Conservation (phyloP, 495 filamentous ascomycete genomes). For the Aspergillus coremiiformis region DNA sequence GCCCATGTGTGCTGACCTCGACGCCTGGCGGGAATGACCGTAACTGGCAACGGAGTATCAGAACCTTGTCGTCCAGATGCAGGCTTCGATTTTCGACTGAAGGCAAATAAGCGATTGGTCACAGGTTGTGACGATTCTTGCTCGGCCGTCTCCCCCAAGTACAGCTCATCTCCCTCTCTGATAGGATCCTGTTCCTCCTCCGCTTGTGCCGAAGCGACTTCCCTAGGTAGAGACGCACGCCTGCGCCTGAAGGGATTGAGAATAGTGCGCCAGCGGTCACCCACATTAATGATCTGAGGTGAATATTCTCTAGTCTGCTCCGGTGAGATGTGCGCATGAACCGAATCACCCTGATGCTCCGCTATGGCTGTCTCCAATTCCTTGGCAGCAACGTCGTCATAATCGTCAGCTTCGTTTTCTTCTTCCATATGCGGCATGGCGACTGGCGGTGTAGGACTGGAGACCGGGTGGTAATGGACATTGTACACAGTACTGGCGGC, state of each 20-base stretch:
- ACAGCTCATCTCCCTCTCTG: constrained; percentile 6
- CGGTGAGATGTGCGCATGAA: constrained; percentile 8
- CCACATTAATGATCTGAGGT: constrained; percentile 27
- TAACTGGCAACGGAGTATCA: constrained; percentile 47
- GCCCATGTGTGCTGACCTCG: constrained; percentile 43
- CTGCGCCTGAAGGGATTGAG: constrained; percentile 48
- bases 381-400: constrained; percentile 17
- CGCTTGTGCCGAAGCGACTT: constrained; percentile 45
- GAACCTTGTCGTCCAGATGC: constrained; percentile 21
- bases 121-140: constrained; percentile 9
- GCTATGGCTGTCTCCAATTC: constrained; percentile 18
- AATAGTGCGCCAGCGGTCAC: constrained; percentile 43
- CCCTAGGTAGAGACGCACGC: constrained; percentile 46
- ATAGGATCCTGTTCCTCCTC: constrained; percentile 26
- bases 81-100: constrained; percentile 19
- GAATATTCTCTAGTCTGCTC: constrained; percentile 25
- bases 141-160: constrained; percentile 18
- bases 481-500: constrained; percentile 79
- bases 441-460: constrained; percentile 54
- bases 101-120: constrained; percentile 26
- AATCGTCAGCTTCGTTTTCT: constrained; percentile 25
- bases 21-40: constrained; percentile 60
- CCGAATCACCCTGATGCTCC: constrained; percentile 4
- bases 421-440: constrained; percentile 35
- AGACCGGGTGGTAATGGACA: constrained; percentile 72